These are phyloP conservation scores for Amphichorda felina DNA, from an alignment of 2,329 filamentous ascomycete species.

Conservation along the genomic window DNA sequence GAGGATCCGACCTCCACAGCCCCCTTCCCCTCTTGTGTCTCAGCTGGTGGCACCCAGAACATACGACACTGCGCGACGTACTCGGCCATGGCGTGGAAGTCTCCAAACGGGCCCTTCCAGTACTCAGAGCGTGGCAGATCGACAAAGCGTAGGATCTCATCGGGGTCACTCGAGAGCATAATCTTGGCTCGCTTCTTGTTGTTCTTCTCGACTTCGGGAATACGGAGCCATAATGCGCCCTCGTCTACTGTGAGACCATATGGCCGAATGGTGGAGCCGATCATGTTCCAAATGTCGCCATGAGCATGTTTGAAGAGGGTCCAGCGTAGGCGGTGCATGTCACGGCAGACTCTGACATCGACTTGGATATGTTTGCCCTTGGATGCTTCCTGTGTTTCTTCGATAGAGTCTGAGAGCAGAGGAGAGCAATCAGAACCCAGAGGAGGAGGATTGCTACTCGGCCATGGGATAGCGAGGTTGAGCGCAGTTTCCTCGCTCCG, in stretches of 20 bases:
- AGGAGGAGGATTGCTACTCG: too few relatives aligned
- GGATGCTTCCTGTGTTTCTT: background rate
- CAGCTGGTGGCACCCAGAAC: constrained; percentile 32
- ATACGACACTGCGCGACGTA: constrained; percentile 48
- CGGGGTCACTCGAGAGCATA: constrained; percentile 46
- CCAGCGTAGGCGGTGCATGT: constrained; percentile 42
- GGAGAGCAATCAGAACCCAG: too few relatives aligned
- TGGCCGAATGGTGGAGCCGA: constrained; percentile 51
- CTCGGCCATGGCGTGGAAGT: constrained; percentile 43
- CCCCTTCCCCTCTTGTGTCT: background rate
- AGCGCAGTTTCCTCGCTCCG: too few relatives aligned
- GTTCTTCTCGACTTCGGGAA: constrained; percentile 52
- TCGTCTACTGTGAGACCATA: constrained; percentile 58
- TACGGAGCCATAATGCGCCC: constrained; percentile 49
- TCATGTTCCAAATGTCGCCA: constrained; percentile 55
- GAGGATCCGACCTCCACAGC: constrained; percentile 18
- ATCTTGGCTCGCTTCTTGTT: constrained; percentile 47
- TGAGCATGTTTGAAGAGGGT: constrained; percentile 56
- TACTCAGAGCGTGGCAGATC: constrained; percentile 34
- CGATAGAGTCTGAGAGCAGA: too few relatives aligned
- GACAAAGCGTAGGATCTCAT: constrained; percentile 47
- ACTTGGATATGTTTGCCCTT: constrained; percentile 34
- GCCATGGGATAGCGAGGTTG: constrained; percentile 46
- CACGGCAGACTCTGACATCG: constrained; percentile 46
- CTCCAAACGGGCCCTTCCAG: constrained; percentile 45